Conservation (phyloP, 768 basidiomycete species). For the Lactarius psammicola region DNA sequence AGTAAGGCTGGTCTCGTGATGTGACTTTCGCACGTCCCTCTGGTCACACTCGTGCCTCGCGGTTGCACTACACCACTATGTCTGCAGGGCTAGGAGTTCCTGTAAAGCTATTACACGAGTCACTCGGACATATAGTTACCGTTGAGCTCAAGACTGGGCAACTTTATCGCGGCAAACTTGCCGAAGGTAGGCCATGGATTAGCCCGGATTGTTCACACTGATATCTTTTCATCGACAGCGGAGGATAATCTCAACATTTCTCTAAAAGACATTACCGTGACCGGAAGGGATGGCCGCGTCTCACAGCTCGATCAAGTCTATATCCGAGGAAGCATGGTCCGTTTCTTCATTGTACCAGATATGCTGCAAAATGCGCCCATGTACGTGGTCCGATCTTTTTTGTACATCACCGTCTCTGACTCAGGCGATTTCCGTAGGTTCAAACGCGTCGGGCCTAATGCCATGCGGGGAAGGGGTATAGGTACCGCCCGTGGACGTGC, state of each 20-base stretch:
- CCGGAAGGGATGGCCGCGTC: conserved; percentile 95
- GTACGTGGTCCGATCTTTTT: conserved; percentile 48
- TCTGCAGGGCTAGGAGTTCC: conserved; percentile 82
- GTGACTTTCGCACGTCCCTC: not conserved
- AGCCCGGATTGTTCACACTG: conserved; percentile 7
- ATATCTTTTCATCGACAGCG: conserved; percentile 50
- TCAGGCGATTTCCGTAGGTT: conserved; percentile 60
- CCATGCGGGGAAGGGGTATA: conserved; percentile 98
- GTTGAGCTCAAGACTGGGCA: conserved; percentile 99
- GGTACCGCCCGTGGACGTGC: conserved; percentile 98
- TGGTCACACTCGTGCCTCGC: not conserved
- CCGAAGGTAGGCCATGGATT: conserved; percentile 68
- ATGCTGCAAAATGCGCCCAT: conserved; percentile 99
- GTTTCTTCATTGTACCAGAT: conserved; percentile 99
- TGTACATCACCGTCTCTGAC: not conserved
- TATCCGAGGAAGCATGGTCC: conserved; percentile 95
- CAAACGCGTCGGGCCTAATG: conserved; percentile 96
- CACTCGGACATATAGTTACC: conserved; percentile 92
- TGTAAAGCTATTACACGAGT: conserved; percentile 95
- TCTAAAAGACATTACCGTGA: conserved; percentile 94
- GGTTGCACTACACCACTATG: conserved; percentile 36
- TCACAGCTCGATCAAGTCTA: conserved; percentile 99
- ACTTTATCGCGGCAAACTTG: conserved; percentile 94
- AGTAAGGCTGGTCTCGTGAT: not conserved
- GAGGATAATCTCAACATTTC: conserved; percentile 99